phyloP scores from a whole-genome alignment of 805 yeast genomes.

The Candida gorgasii region DNA sequence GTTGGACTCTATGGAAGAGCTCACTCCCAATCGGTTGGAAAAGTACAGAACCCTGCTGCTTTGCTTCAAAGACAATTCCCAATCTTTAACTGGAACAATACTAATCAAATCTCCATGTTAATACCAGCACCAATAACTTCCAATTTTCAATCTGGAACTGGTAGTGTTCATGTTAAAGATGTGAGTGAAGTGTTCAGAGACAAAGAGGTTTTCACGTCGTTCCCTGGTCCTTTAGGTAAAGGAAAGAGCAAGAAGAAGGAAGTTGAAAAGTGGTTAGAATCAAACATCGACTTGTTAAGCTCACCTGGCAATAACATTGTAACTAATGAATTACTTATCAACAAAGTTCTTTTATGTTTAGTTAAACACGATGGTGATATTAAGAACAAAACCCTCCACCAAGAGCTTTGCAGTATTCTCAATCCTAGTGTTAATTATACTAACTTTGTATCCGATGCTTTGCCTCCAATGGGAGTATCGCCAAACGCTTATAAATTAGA shows the following conservation, averaged over 20 bases:
- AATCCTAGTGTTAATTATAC: constrained; percentile 44
- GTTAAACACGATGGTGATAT: constrained; percentile 33
- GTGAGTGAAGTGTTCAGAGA: constrained; percentile 22
- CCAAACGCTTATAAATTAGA: constrained; percentile 47
- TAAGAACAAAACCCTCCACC: constrained; percentile 27
- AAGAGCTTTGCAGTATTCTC: constrained; percentile 35
- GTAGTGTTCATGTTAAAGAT: constrained; percentile 35
- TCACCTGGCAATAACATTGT: constrained; percentile 8
- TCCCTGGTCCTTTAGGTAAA: constrained; percentile 69
- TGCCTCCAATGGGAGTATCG: constrained; percentile 22
- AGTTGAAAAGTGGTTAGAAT: constrained; percentile 59
- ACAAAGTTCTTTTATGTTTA: constrained; percentile 29
- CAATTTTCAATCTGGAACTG: constrained; percentile 22
- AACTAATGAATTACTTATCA: constrained; percentile 30
- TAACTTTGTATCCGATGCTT: constrained; percentile 15
- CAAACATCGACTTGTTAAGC: constrained; percentile 20
- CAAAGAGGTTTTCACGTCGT: constrained; percentile 33
- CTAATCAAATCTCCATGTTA: constrained; percentile 29
- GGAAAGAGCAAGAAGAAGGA: constrained; percentile 64
- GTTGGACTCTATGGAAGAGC: constrained; percentile 22
- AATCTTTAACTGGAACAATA: constrained; percentile 60
- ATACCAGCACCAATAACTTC: constrained; percentile 22
- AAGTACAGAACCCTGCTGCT: constrained; percentile 52
- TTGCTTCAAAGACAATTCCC: constrained; percentile 70
- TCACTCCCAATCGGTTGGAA: constrained; percentile 28